Base-by-base conservation (phyloP, 2,329 filamentous ascomycete species). In the Calonectria pseudoturangicola region DNA sequence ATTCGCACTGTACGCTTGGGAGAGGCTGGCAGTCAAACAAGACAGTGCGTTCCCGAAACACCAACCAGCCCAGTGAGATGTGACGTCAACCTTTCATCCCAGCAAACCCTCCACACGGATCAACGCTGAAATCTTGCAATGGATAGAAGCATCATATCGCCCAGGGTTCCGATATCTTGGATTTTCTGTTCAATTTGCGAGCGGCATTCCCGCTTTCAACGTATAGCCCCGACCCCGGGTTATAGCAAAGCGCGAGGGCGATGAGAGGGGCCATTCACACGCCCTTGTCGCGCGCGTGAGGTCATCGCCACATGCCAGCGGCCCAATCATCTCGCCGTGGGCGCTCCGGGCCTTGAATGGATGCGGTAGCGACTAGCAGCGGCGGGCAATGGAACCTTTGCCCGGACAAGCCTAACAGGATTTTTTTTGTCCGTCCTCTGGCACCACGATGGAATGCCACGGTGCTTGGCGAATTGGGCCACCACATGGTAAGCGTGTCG, bases 261-360 rank as follows among this genome's bases (percentile, higher is more conserved):
- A 60, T 47, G 25, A 39, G 30, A 25, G 56, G 36, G 36, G 43
- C 45, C 9, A 36, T 18, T 43, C 21, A 25, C 10, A 15, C 48
- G 2, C 51, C 48, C 28, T 30, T 21, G 41, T 33, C 39, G 43
- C 58, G 60, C 65, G 76, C 9, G 21, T 80, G 79, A 80, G 80
- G 79, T 80, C 79, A 80, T 79, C 51, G 72, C 69, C 74, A 75
- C 74, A 73, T 66, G 54, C 30, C n/a, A 36, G 21, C 70, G 51
- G 68, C 43, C 76, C 77, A 79, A 79, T 79, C 77, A 79, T 62
- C 51, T 54, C 68, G 43, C 39, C 27, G 48, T 68, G 28, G 21
- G 48, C 56, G 68, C 69, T 9, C 74, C 73, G 73, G 70, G 48
- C 47, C 63, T 50, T 50, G 51, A 75, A 77, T 77, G 75, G 54